Evolutionary conservation across 2,329 filamentous ascomycete species (phyloP).

Genomic region (Thermoascus crustaceus): DNA sequence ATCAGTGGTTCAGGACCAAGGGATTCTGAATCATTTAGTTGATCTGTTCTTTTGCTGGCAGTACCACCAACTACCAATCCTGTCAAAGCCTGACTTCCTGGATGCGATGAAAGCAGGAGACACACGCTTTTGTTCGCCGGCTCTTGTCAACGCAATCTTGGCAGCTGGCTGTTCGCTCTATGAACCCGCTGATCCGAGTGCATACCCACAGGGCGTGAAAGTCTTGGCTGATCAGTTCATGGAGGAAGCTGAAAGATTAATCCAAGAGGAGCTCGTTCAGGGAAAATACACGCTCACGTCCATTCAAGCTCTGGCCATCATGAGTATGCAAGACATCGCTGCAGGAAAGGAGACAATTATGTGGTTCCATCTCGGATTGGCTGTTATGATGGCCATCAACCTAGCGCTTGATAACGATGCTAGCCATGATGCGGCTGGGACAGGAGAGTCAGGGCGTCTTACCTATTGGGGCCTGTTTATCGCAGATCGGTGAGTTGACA

Average conservation of each 20-base stretch:
- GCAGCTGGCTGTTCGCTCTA: background rate
- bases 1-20: background rate
- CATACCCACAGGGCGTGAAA: background rate
- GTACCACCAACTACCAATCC: background rate
- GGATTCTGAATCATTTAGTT: background rate
- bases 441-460: background rate
- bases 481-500: constrained; percentile 1
- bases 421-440: background rate
- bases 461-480: constrained; percentile 2
- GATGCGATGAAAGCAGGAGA: background rate
- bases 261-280: background rate
- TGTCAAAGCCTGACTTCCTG: background rate
- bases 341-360: background rate
- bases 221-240: background rate
- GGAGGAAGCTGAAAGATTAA: constrained; percentile 1
- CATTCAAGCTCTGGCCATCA: background rate
- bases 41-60: constrained; percentile 2
- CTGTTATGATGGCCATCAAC: background rate
- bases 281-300: background rate
- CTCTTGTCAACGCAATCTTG: constrained; percentile 1
- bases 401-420: background rate
- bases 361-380: constrained; percentile 1
- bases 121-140: background rate
- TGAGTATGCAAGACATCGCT: constrained; percentile 1
- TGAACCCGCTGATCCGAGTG: background rate